Evolutionary conservation across 1,284 basidiomycete genomes (phyloP).

Genomic region (Puccinia coronata): DNA sequence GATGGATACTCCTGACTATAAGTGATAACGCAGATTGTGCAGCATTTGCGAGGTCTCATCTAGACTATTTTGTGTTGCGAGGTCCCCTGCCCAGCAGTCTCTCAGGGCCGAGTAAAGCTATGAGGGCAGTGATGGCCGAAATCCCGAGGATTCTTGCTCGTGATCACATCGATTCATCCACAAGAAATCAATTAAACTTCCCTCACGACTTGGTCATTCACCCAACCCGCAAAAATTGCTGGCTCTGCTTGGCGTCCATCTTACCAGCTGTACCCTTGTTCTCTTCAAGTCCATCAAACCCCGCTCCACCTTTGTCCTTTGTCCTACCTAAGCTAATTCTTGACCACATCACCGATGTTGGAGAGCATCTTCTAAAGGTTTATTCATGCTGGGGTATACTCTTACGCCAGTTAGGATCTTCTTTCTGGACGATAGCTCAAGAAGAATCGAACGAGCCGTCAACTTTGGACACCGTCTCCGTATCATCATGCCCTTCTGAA

Average conservation of each 20-base stretch:
- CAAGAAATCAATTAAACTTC: background rate
- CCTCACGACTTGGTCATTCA: background rate
- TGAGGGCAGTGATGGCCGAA: conserved; percentile 19
- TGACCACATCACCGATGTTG: conserved; percentile 33
- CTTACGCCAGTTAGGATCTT: too few relatives aligned
- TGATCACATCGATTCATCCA: background rate
- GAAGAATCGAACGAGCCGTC: too few relatives aligned
- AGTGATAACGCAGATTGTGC: conserved; percentile 23
- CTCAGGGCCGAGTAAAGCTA: conserved; percentile 9
- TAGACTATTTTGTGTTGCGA: conserved; percentile 13
- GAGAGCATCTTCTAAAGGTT: conserved; percentile 23
- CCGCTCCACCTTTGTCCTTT: background rate
- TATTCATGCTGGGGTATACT: too few relatives aligned
- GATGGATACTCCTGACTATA: conserved; percentile 41
- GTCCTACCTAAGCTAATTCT: conserved; percentile 19
- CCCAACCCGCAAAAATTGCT: conserved; percentile 38
- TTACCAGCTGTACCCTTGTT: conserved; percentile 18
- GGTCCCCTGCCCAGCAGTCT: too few relatives aligned
- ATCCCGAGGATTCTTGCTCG: conserved; percentile 23
- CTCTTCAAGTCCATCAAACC: background rate
- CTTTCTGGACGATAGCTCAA: too few relatives aligned
- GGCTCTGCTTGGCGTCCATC: conserved; percentile 40
- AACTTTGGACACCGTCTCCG: too few relatives aligned
- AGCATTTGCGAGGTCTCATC: conserved; percentile 19
- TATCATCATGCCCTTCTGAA: conserved; percentile 1